Evolutionary conservation across 73 alveolate genomes (phyloP).

Genomic region (Stentor roeselii): DNA sequence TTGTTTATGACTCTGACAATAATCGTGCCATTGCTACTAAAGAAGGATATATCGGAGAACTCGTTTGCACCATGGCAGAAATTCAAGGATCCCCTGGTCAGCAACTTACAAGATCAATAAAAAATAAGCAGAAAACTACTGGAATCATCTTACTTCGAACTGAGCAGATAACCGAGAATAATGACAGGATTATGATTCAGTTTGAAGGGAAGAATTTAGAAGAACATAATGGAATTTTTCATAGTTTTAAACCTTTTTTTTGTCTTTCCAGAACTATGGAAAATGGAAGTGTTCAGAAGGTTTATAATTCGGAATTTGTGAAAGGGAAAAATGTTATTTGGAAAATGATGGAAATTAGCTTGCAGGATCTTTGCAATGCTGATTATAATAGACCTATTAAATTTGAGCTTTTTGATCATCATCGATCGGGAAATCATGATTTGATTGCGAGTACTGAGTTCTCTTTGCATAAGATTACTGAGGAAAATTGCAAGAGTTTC

Average conservation of each 20-base stretch:
- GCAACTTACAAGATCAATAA: constrained; percentile 18
- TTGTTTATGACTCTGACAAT: constrained; percentile 65
- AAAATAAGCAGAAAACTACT: constrained; percentile 6
- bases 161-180: constrained; percentile 16
- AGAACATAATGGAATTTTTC: not conserved
- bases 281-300: not conserved
- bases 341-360: constrained; percentile 49
- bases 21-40: constrained; percentile 42
- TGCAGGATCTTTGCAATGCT: constrained; percentile 61
- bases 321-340: constrained; percentile 36
- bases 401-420: constrained; percentile 63
- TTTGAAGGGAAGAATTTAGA: not conserved
- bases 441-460: constrained; percentile 45
- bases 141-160: constrained; percentile 17
- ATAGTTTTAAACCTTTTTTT: not conserved
- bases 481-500: constrained; percentile 12
- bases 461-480: constrained; percentile 39
- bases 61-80: constrained; percentile 37
- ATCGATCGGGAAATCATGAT: constrained; percentile 48
- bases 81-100: constrained; percentile 33
- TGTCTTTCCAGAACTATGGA: not conserved
- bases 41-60: constrained; percentile 41
- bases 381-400: constrained; percentile 59
- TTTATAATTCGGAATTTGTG: constrained; percentile 40
- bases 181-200: not conserved